A percentile compares a stretch with the other conserved stretches of the same genome.
Conservation (phyloP, 306 rosid genomes). For the Hippophae rhamnoides region DNA sequence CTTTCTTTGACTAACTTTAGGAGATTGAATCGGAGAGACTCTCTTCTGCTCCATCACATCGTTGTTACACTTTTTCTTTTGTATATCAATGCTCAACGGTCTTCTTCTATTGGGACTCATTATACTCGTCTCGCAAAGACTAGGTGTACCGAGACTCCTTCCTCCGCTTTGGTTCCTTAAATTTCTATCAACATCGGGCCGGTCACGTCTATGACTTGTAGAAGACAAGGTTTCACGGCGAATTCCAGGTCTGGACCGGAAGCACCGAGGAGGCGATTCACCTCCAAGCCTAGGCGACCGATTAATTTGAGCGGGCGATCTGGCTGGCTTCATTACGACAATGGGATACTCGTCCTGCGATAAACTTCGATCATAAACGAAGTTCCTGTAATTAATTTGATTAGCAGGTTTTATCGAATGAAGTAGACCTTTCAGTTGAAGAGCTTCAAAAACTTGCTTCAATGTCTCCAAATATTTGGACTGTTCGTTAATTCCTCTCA, state of each 20-base stretch:
- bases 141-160: constrained; percentile 28
- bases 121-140: constrained; percentile 24
- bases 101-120: constrained; percentile 51
- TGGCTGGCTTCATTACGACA: constrained; percentile 51
- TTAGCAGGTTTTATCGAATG: constrained; percentile 39
- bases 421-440: constrained; percentile 83
- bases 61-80: constrained; percentile 23
- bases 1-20: constrained; percentile 38
- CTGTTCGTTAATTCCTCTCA: constrained; percentile 72
- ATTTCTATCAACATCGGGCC: constrained; percentile 31
- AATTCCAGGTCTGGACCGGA: constrained; percentile 35
- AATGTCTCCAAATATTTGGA: constrained; percentile 61
- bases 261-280: constrained; percentile 45
- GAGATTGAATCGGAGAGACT: constrained; percentile 60
- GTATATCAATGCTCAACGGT: constrained; percentile 31
- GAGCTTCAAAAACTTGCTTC: constrained; percentile 70
- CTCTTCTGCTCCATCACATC: constrained; percentile 45
- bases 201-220: constrained; percentile 29
- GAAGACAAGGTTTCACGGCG: constrained; percentile 26
- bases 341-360: constrained; percentile 46
- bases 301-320: constrained; percentile 25
- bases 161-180: constrained; percentile 27
- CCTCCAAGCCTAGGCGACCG: constrained; percentile 30
- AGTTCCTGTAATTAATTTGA: constrained; percentile 27
- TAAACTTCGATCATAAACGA: constrained; percentile 24